Evolutionary conservation across 192 early-diverging fungal genomes (phyloP).

Genomic region (Piromyces sp.): DNA sequence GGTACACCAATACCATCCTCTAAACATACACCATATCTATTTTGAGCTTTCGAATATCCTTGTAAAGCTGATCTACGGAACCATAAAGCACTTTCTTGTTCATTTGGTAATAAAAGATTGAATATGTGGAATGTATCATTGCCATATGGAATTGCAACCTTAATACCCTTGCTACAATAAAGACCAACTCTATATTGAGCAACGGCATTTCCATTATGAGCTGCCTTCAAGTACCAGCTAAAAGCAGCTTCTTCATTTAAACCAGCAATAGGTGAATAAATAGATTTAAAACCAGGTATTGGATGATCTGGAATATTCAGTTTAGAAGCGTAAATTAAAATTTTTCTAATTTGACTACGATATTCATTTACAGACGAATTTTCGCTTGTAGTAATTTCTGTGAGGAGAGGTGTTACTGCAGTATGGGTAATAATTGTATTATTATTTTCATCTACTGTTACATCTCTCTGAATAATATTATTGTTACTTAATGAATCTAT

Average conservation of each 20-base stretch:
- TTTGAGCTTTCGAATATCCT: conserved; percentile 3
- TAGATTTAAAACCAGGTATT: not conserved
- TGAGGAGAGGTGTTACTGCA: not conserved
- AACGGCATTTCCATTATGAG: not conserved
- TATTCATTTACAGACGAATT: not conserved
- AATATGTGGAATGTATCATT: not conserved
- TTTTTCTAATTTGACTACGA: not conserved
- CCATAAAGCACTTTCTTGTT: not conserved
- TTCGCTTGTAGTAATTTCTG: not conserved
- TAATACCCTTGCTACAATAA: not conserved
- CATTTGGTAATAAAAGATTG: not conserved
- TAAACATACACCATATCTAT: conserved; percentile 60
- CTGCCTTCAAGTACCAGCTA: not conserved
- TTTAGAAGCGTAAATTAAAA: not conserved
- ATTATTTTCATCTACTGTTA: not conserved
- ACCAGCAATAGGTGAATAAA: not conserved
- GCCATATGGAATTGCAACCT: not conserved
- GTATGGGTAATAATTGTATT: not conserved
- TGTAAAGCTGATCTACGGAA: not conserved
- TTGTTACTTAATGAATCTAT: not conserved
- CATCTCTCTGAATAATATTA: not conserved
- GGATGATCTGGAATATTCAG: not conserved
- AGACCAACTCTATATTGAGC: not conserved
- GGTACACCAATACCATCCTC: conserved; percentile 59
- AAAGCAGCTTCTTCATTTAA: not conserved